Evolutionary conservation across 176 grass and related monocot species (phyloP).

Genomic region (Oropetium thomaeum): DNA sequence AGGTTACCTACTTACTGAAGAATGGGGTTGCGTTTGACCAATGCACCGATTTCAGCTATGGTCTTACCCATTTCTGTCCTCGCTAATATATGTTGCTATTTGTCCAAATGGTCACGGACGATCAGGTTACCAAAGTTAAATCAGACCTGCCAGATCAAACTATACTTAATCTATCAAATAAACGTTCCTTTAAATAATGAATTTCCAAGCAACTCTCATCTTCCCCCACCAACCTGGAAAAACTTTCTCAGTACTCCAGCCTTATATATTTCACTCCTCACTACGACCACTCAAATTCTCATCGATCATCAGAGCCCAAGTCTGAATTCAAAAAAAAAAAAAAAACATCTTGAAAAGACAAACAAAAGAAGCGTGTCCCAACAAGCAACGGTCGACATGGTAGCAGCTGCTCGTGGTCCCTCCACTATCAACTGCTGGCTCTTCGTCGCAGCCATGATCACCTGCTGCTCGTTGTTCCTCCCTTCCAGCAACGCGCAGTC

Average conservation of each 20-base stretch:
- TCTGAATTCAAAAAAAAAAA: neutral
- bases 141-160: neutral
- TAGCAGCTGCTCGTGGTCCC: conserved; percentile 26
- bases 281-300: neutral
- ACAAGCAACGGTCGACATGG: neutral
- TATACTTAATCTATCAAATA: neutral
- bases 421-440: neutral
- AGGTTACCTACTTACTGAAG: neutral
- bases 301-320: neutral
- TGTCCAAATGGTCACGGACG: too few relatives aligned
- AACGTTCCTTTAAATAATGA: too few relatives aligned
- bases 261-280: conserved; percentile 27
- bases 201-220: conserved; percentile 35
- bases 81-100: too few relatives aligned
- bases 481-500: neutral
- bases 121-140: neutral
- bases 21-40: neutral
- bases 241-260: neutral
- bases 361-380: neutral
- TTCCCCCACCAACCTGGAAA: conserved; percentile 15
- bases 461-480: neutral
- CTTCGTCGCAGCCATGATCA: neutral
- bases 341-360: neutral
- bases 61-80: too few relatives aligned
- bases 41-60: too few relatives aligned